These are phyloP conservation scores for Daucus carota DNA, from an alignment of 129 eudicot species.

Conservation along the genomic window DNA sequence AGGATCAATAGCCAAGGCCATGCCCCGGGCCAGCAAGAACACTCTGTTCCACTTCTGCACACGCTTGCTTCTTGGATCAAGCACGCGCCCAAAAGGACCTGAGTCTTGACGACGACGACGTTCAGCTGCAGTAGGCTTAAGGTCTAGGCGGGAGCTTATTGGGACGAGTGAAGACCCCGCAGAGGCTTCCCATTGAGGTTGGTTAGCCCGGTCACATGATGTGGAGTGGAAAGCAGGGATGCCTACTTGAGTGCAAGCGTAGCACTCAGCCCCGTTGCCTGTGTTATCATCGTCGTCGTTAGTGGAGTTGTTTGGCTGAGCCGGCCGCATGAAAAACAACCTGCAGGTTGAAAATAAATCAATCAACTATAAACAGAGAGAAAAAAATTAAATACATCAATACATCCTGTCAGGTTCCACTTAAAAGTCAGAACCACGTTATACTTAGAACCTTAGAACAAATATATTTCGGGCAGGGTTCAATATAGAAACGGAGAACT, in stretches of 20 bases:
- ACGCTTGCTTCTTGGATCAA: slow-evolving; percentile 76
- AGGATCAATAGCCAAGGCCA: slow-evolving; percentile 93
- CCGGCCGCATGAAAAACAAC: slow-evolving; percentile 29
- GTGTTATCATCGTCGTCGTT: slow-evolving; percentile 29
- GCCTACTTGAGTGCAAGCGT: slow-evolving; percentile 94
- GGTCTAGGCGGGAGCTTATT: slow-evolving; percentile 38
- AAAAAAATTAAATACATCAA: not conserved
- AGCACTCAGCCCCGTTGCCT: slow-evolving; percentile 49
- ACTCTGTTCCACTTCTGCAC: slow-evolving; percentile 78
- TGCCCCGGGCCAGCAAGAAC: slow-evolving; percentile 65
- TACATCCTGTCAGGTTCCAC: no score
- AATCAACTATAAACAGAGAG: not conserved
- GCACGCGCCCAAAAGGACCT: slow-evolving; percentile 20
- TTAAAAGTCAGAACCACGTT: no score
- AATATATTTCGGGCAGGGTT: not conserved
- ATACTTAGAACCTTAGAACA: no score
- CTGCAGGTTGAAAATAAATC: not conserved
- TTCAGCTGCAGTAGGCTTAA: slow-evolving; percentile 16
- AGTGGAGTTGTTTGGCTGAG: slow-evolving; percentile 20
- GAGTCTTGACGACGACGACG: not conserved
- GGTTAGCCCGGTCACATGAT: slow-evolving; percentile 71
- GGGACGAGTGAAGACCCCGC: slow-evolving; percentile 89
- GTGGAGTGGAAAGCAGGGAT: slow-evolving; percentile 95
- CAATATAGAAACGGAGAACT: not conserved
- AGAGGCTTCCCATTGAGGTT: slow-evolving; percentile 88